Evolutionary conservation across 164 flowering plant species (phyloP).

Genomic region (Tinospora cordifolia): DNA sequence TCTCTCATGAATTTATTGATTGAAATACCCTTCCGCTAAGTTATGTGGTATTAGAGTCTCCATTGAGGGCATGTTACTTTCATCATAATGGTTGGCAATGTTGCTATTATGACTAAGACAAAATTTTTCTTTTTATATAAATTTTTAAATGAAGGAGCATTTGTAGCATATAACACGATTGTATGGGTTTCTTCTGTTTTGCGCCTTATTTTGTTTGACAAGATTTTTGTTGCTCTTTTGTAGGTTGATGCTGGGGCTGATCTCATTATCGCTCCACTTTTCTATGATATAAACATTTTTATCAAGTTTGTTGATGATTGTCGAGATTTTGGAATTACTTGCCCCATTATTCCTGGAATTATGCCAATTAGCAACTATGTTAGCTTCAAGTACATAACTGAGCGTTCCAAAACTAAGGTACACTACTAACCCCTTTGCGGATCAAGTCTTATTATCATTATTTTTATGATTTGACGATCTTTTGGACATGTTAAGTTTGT

Average conservation of each 20-base stretch:
- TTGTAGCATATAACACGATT: background rate
- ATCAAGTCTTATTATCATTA: background rate
- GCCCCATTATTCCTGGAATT: conserved; percentile 97
- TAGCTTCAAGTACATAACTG: conserved; percentile 85
- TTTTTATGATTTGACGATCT: background rate
- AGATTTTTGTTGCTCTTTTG: background rate
- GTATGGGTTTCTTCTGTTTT: background rate
- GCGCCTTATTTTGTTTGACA: conserved; percentile 2
- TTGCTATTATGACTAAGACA: too few relatives aligned
- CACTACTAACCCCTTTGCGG: background rate
- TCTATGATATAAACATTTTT: conserved; percentile 63
- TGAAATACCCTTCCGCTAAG: too few relatives aligned
- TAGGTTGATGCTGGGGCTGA: conserved; percentile 98
- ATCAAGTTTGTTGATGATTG: conserved; percentile 94
- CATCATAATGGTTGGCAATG: too few relatives aligned
- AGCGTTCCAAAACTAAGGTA: conserved; percentile 95
- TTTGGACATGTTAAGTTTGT: background rate
- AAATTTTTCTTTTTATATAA: too few relatives aligned
- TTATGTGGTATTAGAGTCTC: too few relatives aligned
- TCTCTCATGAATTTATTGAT: too few relatives aligned
- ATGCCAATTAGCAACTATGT: conserved; percentile 93
- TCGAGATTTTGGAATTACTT: conserved; percentile 83
- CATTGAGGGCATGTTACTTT: too few relatives aligned
- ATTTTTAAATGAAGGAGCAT: background rate
- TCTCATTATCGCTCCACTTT: conserved; percentile 72